Evolutionary conservation across 2,329 filamentous ascomycete species (phyloP).

Genomic region (Cladosporium colombiae): DNA sequence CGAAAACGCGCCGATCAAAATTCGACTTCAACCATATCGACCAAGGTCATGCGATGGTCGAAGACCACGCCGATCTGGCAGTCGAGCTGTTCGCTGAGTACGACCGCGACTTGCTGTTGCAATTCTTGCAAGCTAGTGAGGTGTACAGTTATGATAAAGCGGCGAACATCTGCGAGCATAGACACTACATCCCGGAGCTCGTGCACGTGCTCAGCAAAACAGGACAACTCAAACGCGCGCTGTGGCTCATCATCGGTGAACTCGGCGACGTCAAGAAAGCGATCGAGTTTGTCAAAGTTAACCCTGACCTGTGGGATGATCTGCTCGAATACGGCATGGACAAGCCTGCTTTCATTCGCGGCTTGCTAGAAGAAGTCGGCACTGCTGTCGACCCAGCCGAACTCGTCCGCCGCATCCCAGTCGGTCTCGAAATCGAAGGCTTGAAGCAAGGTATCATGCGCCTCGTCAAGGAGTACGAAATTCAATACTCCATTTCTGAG

Average conservation of each 20-base stretch:
- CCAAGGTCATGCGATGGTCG: conserved; percentile 67
- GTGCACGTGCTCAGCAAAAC: conserved; percentile 95
- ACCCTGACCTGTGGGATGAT: conserved; percentile 92
- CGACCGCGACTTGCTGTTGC: conserved; percentile 77
- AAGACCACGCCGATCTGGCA: conserved; percentile 83
- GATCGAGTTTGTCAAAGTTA: conserved; percentile 90
- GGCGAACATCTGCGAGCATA: conserved; percentile 73
- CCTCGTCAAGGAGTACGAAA: conserved; percentile 93
- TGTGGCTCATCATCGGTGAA: conserved; percentile 92
- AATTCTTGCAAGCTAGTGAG: conserved; percentile 77
- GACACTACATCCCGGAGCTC: conserved; percentile 85
- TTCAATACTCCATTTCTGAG: conserved; percentile 87
- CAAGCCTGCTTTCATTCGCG: conserved; percentile 91
- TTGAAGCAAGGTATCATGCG: conserved; percentile 83
- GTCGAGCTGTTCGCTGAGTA: conserved; percentile 84
- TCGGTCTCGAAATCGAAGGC: conserved; percentile 89
- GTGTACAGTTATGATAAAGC: conserved; percentile 85
- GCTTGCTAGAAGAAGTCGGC: conserved; percentile 87
- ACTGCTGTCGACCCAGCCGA: conserved; percentile 91
- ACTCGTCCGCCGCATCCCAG: conserved; percentile 85
- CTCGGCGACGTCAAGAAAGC: conserved; percentile 87
- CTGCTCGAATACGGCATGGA: conserved; percentile 96
- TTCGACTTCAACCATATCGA: conserved; percentile 40
- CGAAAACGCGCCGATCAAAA: conserved; percentile 30
- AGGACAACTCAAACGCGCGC: conserved; percentile 85